These are phyloP conservation scores for Stephanodiscus minutulus DNA, from an alignment of 108 stramenopile genomes.

Conservation along the genomic window DNA sequence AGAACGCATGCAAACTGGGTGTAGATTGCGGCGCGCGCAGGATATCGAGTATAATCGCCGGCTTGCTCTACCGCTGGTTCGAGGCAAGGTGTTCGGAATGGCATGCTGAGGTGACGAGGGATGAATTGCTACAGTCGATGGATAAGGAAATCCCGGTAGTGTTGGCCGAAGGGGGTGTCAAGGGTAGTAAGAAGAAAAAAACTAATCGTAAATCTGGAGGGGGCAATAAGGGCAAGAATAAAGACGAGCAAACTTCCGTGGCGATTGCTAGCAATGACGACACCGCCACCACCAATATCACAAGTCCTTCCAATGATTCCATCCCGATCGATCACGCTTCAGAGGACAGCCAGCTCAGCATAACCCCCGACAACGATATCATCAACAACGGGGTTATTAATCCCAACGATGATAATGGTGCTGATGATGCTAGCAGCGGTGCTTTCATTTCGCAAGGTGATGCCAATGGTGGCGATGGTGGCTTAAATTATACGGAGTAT, in stretches of 20 bases:
- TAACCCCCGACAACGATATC: background rate
- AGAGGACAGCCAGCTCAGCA: background rate
- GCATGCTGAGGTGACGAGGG: slow-evolving; percentile 72
- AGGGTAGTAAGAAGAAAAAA: slow-evolving; percentile 43
- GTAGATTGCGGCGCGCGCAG: slow-evolving; percentile 53
- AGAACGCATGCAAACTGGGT: slow-evolving; percentile 27
- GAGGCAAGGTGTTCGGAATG: slow-evolving; percentile 69
- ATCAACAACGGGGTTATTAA: background rate
- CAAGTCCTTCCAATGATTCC: background rate
- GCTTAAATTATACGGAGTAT: background rate
- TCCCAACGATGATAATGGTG: background rate
- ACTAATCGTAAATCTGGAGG: slow-evolving; percentile 36
- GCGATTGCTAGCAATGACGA: background rate
- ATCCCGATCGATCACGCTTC: background rate
- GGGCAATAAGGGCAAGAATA: slow-evolving; percentile 31
- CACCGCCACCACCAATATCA: background rate
- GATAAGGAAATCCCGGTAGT: slow-evolving; percentile 6
- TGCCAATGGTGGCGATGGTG: background rate
- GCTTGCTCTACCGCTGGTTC: slow-evolving; percentile 68
- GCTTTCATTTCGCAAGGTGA: background rate
- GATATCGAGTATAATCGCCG: slow-evolving; percentile 56
- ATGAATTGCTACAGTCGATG: slow-evolving; percentile 63
- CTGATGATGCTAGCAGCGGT: background rate
- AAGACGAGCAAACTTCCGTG: slow-evolving; percentile 24
- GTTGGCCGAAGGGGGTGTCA: slow-evolving; percentile 13